A percentile compares a stretch with the other conserved stretches of the same genome.
These are phyloP conservation scores for Chaetomium sp. DNA, from an alignment of 2,329 filamentous ascomycete species.

Conservation along the genomic window DNA sequence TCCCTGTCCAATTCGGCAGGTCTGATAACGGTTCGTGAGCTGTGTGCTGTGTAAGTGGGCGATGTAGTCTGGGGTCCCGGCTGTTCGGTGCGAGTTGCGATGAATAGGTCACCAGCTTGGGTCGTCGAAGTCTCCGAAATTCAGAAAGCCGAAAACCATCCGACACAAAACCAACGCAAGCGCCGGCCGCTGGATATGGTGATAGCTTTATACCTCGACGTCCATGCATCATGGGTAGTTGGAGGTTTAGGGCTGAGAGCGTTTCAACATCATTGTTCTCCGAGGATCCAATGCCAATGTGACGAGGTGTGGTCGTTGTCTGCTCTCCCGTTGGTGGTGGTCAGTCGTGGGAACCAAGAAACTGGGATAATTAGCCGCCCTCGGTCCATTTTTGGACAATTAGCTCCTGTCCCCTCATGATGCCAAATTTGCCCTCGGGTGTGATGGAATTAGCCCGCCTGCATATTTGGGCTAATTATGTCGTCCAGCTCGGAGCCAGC, in stretches of 20 bases:
- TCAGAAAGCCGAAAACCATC: background rate
- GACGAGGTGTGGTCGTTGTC: background rate
- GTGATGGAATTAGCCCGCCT: constrained; percentile 24
- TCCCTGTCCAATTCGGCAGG: background rate
- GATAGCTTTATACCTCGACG: constrained; percentile 3
- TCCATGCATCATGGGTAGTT: background rate
- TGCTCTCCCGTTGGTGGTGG: background rate
- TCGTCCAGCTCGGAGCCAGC: background rate
- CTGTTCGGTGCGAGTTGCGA: background rate
- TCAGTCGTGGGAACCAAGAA: constrained; percentile 2
- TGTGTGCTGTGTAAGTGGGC: background rate
- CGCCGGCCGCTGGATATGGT: constrained; percentile 7
- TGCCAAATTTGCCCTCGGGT: background rate
- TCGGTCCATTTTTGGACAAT: constrained; percentile 30
- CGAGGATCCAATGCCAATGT: background rate
- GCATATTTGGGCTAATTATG: constrained; percentile 35
- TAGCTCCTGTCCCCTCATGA: background rate
- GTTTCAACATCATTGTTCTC: background rate
- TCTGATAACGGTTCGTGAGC: background rate
- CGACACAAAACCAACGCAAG: constrained; percentile 10
- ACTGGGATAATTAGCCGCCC: constrained; percentile 35
- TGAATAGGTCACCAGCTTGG: background rate
- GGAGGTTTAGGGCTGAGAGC: background rate
- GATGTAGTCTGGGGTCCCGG: background rate
- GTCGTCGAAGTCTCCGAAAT: background rate